These are phyloP conservation scores for Monosporozyma aquatica DNA, from an alignment of 805 yeast species.

Conservation along the genomic window DNA sequence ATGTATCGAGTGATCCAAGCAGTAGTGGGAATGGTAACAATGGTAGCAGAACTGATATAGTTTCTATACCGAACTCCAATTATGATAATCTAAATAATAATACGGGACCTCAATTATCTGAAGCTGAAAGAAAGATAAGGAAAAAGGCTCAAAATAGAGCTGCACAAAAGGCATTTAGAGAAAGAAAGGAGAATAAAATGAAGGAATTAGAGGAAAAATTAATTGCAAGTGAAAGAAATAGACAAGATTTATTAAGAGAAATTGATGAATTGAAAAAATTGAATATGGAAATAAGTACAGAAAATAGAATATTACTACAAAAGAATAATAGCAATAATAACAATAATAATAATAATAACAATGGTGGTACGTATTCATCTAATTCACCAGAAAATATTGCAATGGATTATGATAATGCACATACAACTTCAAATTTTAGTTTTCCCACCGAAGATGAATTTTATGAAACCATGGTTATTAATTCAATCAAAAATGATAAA, in stretches of 20 bases:
- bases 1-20: too few species aligned
- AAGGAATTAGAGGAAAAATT: conserved; percentile 59
- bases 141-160: conserved; percentile 77
- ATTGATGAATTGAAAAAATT: conserved; percentile 44
- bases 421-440: conserved; percentile 13
- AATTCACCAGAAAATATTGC: neutral
- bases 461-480: conserved; percentile 16
- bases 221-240: conserved; percentile 47
- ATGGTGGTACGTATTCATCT: too few species aligned
- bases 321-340: conserved; percentile 11
- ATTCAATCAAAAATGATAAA: conserved; percentile 2
- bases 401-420: neutral
- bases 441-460: conserved; percentile 26
- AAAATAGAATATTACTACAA: conserved; percentile 44
- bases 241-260: conserved; percentile 38
- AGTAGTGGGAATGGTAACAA: too few species aligned
- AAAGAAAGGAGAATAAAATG: conserved; percentile 63
- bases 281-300: conserved; percentile 51
- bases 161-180: conserved; percentile 80
- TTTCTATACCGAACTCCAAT: too few species aligned
- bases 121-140: conserved; percentile 40
- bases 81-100: neutral
- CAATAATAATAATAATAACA: conserved; percentile 3
- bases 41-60: too few species aligned
- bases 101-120: neutral